Base-by-base conservation (phyloP, 495 filamentous ascomycete genomes). In the Talaromyces wortmannii region DNA sequence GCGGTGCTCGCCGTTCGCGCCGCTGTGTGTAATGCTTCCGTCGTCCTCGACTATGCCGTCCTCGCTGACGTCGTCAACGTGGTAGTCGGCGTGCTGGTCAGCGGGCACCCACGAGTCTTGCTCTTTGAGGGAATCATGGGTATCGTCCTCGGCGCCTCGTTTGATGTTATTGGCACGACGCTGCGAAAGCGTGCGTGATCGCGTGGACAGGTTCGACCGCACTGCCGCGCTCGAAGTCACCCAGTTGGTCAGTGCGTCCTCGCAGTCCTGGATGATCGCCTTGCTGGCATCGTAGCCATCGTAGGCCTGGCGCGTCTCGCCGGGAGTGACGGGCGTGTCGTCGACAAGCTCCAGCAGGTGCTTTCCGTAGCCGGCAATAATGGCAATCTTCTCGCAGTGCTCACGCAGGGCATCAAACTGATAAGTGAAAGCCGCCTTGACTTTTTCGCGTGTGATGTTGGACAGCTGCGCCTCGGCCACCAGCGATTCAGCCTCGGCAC, bases 201-300 rank as follows among this genome's bases (percentile, higher is more conserved):
- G 89, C 7, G 83, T 83, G 8, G 89, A 95, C 47, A 98, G 84
- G 63, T 87, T 87, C 57, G 92, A 83, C 59, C 83, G 85, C 58
- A 98, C 92, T 48, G 88, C 80, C 1, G 94, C 92, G 71, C 92
- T 94, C 64, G 89, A 84, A 55, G 82, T 75, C 8, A 97, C 90
- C 94, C 94, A 98, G 77, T 96, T 97, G 59, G 90, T 96, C 49
- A 98, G 85, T 6, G 95, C 81, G 62, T 97, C 91, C 69, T 98
- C 94, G 70, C 94, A 98, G 70, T 98, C 94, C 76, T 97, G 95
- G 70, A 98, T 97, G 75, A 98, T 97, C 71, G 83, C 91, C 76
- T 97, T 97, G 82, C 89, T 94, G 58, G 92, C 92, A 62, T 98
- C 94, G 69, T 98, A 98, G 57, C 94, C 95, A 64, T 98, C 94